These are phyloP conservation scores for Westerdykella ornata DNA, from an alignment of 2,329 filamentous ascomycete species.

Conservation along the genomic window DNA sequence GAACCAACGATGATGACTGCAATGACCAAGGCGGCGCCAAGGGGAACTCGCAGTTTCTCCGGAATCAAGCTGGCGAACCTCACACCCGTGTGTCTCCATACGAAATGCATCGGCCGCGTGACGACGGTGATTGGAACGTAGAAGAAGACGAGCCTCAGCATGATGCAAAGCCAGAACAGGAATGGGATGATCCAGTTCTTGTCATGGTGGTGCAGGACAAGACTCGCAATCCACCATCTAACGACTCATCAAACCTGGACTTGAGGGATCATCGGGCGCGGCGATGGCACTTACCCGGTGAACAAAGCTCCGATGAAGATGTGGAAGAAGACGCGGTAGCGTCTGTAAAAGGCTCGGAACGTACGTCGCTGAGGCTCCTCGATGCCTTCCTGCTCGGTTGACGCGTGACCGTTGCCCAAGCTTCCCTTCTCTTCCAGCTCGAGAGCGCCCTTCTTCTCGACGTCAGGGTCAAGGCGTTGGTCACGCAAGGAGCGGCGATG, in stretches of 20 bases:
- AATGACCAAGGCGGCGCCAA: constrained; percentile 59
- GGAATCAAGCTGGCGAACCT: constrained; percentile 58
- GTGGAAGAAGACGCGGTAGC: constrained; percentile 39
- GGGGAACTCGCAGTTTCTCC: constrained; percentile 55
- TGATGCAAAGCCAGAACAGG: constrained; percentile 69
- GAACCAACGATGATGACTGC: constrained; percentile 70
- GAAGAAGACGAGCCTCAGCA: constrained; percentile 66
- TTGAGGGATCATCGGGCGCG: constrained; percentile 3
- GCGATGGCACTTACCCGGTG: constrained; percentile 42
- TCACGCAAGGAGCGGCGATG: constrained; percentile 27
- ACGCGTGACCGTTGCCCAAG: constrained; percentile 29
- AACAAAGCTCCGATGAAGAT: constrained; percentile 45
- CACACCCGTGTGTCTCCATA: constrained; percentile 61
- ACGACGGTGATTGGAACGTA: constrained; percentile 63
- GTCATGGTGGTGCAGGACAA: constrained; percentile 65
- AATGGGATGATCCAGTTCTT: constrained; percentile 81
- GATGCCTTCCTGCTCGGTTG: constrained; percentile 8
- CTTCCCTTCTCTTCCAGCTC: constrained; percentile 41
- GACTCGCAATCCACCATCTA: constrained; percentile 69
- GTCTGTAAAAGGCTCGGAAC: constrained; percentile 40
- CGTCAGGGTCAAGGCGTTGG: constrained; percentile 14
- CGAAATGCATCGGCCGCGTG: constrained; percentile 57
- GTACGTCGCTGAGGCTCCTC: constrained; percentile 30
- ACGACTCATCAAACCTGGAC: constrained; percentile 16
- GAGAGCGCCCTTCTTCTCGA: constrained; percentile 31